These are phyloP conservation scores for Leucosporidium yakuticum DNA, from an alignment of 768 basidiomycete genomes.

Conservation along the genomic window DNA sequence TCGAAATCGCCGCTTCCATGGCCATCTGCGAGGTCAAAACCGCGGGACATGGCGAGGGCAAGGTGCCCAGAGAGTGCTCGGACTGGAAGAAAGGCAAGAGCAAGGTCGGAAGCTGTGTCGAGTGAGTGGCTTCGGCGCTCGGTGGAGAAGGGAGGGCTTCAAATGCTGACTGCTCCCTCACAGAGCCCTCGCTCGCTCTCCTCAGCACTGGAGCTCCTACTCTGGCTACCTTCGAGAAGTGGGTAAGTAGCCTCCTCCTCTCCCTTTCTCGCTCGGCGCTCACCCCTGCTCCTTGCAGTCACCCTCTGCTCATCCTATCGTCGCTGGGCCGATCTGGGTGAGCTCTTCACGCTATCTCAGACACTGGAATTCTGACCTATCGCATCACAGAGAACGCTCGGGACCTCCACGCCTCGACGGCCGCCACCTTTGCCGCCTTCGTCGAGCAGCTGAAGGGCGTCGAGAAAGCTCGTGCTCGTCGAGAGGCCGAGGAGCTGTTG, in stretches of 20 bases:
- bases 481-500: neutral
- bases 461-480: neutral
- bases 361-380: neutral
- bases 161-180: too few relatives aligned
- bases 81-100: conserved; percentile 2
- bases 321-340: conserved; percentile 19
- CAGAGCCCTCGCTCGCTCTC: conserved; percentile 9
- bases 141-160: too few relatives aligned
- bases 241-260: neutral
- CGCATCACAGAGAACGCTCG: conserved; percentile 9
- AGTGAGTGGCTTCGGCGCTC: neutral
- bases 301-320: conserved; percentile 10
- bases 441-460: neutral
- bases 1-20: conserved; percentile 13
- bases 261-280: neutral
- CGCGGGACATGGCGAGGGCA: neutral
- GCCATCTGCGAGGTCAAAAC: conserved; percentile 19
- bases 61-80: conserved; percentile 5
- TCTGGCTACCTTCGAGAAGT: conserved; percentile 16
- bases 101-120: conserved; percentile 2
- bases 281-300: neutral
- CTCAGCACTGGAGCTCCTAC: conserved; percentile 17
- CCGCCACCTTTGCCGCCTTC: conserved; percentile 3
- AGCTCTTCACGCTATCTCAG: neutral
- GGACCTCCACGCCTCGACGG: conserved; percentile 7